phyloP scores from a whole-genome alignment of 768 basidiomycete species.

The Paxillus ammoniavirescens region DNA sequence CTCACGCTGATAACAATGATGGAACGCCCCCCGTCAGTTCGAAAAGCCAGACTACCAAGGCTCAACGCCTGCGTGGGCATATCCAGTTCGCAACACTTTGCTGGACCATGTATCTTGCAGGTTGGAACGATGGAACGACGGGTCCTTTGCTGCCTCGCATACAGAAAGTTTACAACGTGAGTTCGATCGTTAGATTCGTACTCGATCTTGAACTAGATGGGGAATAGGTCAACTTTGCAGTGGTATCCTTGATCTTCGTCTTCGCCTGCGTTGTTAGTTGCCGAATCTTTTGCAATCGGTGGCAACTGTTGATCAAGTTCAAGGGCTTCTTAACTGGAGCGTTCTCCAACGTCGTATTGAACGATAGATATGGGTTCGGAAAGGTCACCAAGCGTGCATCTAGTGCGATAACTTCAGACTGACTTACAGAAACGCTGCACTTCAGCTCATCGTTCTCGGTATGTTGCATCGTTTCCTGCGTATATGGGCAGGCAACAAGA shows the following conservation, averaged over 20 bases:
- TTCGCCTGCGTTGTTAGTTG: constrained; percentile 36
- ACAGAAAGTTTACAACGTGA: constrained; percentile 35
- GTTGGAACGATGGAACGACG: constrained; percentile 40
- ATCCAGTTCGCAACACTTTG: constrained; percentile 36
- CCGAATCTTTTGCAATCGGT: background rate
- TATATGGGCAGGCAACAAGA: background rate
- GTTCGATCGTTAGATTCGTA: background rate
- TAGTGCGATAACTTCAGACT: background rate
- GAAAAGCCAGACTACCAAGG: constrained; percentile 10
- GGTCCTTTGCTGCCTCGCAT: constrained; percentile 40
- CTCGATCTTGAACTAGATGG: too few species aligned
- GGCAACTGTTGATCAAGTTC: background rate
- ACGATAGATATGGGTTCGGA: constrained; percentile 33
- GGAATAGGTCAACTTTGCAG: constrained; percentile 35
- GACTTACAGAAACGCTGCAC: background rate
- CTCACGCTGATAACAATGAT: background rate
- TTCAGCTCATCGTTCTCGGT: constrained; percentile 30
- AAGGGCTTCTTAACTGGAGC: constrained; percentile 36
- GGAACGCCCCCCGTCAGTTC: background rate
- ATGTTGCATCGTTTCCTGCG: background rate
- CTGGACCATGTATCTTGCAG: constrained; percentile 33
- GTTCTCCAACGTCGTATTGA: constrained; percentile 27
- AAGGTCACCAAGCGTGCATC: constrained; percentile 19
- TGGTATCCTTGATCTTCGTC: constrained; percentile 44
- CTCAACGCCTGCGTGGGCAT: constrained; percentile 19